Percentiles rank a stretch among this genome's conserved stretches.
These are phyloP conservation scores for Suhomyces coccinellae DNA, from an alignment of 1,139 yeast species.

Conservation along the genomic window DNA sequence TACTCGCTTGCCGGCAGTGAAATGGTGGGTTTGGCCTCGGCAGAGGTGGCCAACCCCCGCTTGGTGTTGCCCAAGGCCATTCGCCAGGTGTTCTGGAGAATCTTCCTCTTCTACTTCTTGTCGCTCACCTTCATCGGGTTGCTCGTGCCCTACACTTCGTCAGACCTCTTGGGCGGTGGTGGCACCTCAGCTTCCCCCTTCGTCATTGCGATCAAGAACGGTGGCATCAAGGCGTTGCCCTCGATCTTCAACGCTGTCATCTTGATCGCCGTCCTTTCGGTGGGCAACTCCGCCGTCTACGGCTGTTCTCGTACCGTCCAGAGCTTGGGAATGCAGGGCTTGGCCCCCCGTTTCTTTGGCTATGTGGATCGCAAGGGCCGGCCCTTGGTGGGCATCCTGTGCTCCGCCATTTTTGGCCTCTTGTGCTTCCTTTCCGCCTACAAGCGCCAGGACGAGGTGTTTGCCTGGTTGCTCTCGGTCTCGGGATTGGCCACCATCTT, in stretches of 20 bases:
- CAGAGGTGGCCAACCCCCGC: constrained; percentile 73
- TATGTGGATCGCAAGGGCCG: constrained; percentile 45
- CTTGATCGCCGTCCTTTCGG: constrained; percentile 42
- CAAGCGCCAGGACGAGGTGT: constrained; percentile 36
- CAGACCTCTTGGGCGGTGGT: constrained; percentile 33
- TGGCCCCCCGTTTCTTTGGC: constrained; percentile 37
- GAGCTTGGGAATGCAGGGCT: constrained; percentile 42
- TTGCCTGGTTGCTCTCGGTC: constrained; percentile 44
- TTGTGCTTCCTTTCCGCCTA: constrained; percentile 46
- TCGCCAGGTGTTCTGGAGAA: constrained; percentile 47
- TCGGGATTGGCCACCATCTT: constrained; percentile 45
- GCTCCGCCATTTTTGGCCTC: constrained; percentile 39
- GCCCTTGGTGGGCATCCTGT: constrained; percentile 41
- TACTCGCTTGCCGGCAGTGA: constrained; percentile 87
- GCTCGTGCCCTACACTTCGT: constrained; percentile 36
- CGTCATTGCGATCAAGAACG: constrained; percentile 44
- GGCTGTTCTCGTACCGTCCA: constrained; percentile 47
- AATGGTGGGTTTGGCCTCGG: constrained; percentile 80
- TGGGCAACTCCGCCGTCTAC: constrained; percentile 47
- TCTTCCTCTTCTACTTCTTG: constrained; percentile 41
- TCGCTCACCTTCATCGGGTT: constrained; percentile 42
- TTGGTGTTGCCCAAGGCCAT: constrained; percentile 43
- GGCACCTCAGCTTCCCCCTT: constrained; percentile 43
- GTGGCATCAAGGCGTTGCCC: constrained; percentile 43
- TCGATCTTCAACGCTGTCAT: constrained; percentile 46